Base-by-base conservation (phyloP, 305 asterid genomes). In the Ilex paraguariensis region DNA sequence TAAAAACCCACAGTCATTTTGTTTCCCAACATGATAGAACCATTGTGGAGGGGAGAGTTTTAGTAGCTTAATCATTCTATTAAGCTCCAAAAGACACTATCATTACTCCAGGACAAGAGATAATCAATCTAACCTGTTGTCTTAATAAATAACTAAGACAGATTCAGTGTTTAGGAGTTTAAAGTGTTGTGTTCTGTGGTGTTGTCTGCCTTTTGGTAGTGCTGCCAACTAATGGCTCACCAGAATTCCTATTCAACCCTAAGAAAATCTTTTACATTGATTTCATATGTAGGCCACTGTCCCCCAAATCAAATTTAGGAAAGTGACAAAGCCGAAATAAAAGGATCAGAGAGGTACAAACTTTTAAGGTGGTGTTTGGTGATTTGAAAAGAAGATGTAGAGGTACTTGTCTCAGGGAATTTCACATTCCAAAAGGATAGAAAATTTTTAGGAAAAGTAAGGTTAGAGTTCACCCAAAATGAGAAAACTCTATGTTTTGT, bases 201-300 rank as follows among this genome's bases (percentile, higher is more conserved):
- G 65, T 66, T 62, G 69, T 79, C 76, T 53, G 42, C 59, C 64
- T 59, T 78, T 75, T 33, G 56, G 66, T 74, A 77, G 86, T 81
- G 87, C 70, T 32, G 10, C 67, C 69, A 68, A 66, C 71, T 77
- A 70, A 70, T 63, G 75, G 67, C 58, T 65, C 51, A 40, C 66
- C 61, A 72, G 53, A 61, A 11, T 67, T 69, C 64, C 77, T 62
- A 62, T 75, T 65, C 77, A 65, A 62, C 77, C 66, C 70, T 64
- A 12, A 31, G 21, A 57, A 33, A 48, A 44, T 52, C 45, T 11
- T 39, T 66, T 52, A 33, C 68, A 72, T 66, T 60, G 72, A 73
- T 75, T 75, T 70, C 56, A 62, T 60, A 11, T 63, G 70, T 77
- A 66, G 82, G 85, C 73, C 84, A 73, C 64, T 71, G 54, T 68